Evolutionary conservation across 2,329 filamentous ascomycete species (phyloP), one percentile per base, ranked within the genome.

Genomic region (Scytalidium lignicola): DNA sequence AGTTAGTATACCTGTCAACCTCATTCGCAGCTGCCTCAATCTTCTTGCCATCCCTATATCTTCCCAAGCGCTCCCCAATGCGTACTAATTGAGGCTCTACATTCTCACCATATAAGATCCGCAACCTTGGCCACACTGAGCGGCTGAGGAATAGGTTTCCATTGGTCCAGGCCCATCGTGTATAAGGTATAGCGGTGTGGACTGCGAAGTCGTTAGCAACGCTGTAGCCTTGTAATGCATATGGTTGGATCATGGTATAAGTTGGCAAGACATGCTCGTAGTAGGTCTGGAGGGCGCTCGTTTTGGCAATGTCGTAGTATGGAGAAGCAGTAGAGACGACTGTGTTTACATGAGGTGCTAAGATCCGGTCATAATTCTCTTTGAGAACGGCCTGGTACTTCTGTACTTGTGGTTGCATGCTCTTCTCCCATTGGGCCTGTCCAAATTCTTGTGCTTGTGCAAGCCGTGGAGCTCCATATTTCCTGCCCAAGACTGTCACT

Each of bases 61-160:
- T 77, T 39, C 90, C 91, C 10, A 99, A 78, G 42, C 91, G 84
- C 70, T 96, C 87, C 12, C 89, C 88, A 61, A 99, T 97, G 60
- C 90, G 89, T 49, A 92, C 80, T 13, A 99, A 77, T 68, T 99
- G 95, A 13, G 95, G 95, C 70, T 97, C 91, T 3, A 99, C 91
- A 59, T 95, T 96, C 62, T 96, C 85, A 10, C 85, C 80, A 62
- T 97, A 97, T 4, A 96, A 71, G 13, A 87, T 77, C 21, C 86
- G 82, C 10, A 96, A 55, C 55, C 86, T 85, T 2, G 92, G 92
- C 85, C 88, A 93, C 15, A 97, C 73, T 2, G 83, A 85, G 43
- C 81, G 80, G 50, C 90, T 81, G 28, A 95, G 70, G 62, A 96
- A 92, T 12, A 78, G 70, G 51, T 82, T 80, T 0, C 80, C 79